Evolutionary conservation across 1,284 basidiomycete species (phyloP).

Genomic region (Apiotrichum domesticum): DNA sequence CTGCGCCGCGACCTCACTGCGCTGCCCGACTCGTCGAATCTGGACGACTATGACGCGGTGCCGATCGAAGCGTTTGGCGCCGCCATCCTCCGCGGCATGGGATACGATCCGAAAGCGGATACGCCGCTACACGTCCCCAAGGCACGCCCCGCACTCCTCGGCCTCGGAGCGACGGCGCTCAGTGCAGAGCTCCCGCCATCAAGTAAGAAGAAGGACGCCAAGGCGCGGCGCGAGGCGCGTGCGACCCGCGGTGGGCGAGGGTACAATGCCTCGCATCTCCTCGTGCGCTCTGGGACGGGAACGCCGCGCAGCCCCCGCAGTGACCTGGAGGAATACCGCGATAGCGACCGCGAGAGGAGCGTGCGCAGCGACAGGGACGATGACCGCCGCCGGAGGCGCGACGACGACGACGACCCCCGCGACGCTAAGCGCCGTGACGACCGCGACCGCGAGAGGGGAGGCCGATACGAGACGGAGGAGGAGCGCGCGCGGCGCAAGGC

Average conservation of each 20-base stretch:
- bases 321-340: background rate
- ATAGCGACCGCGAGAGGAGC: background rate
- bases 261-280: slow-evolving; percentile 34
- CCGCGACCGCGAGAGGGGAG: slow-evolving; percentile 14
- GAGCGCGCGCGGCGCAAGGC: slow-evolving; percentile 32
- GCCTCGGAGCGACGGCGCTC: slow-evolving; percentile 76
- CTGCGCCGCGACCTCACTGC: slow-evolving; percentile 70
- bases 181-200: slow-evolving; percentile 20
- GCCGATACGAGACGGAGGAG: slow-evolving; percentile 28
- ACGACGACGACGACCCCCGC: slow-evolving; percentile 15
- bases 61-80: slow-evolving; percentile 91
- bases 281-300: slow-evolving; percentile 23
- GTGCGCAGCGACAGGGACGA: slow-evolving; percentile 17
- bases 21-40: slow-evolving; percentile 55
- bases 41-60: slow-evolving; percentile 83
- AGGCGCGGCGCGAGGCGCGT: slow-evolving; percentile 25
- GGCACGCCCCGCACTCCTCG: slow-evolving; percentile 72
- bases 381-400: slow-evolving; percentile 17
- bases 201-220: slow-evolving; percentile 14
- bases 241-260: slow-evolving; percentile 38
- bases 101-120: slow-evolving; percentile 65
- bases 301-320: slow-evolving; percentile 5
- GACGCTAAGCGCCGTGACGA: slow-evolving; percentile 9
- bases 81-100: slow-evolving; percentile 92
- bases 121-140: slow-evolving; percentile 71